Evolutionary conservation across 768 basidiomycete species (phyloP), one percentile per base, ranked within the genome.

Genomic region (Mycena epipterygia): DNA sequence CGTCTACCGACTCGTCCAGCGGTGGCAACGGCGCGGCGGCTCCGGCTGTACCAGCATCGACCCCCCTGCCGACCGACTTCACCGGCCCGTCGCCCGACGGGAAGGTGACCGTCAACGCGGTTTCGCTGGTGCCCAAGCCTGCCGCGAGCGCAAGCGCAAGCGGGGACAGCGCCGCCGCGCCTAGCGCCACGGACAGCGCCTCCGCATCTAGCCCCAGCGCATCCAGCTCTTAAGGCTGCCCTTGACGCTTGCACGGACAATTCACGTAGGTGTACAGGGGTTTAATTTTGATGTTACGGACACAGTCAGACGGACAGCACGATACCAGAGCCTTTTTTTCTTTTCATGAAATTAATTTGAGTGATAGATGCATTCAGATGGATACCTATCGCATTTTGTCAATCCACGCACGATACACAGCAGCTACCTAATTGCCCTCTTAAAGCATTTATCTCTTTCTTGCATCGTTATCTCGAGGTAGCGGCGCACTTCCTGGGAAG

Each of bases 101-200:
- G 30, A 71, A 76, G 35, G 78, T 86, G 64, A 82, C 79, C 66
- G 86, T 89, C 59, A 77, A 84, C 53, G 90, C 90, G 17, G 85
- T 88, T 85, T 76, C 72, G 17, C 74, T 59, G 60, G 64, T 83
- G 41, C 67, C 66, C 29, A 53, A 30, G n/a, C 60, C 63, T 30
- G 60, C 37, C 21, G 27, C 37, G 1, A 60, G 32, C 42, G 42
- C 67, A 6, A 49, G 42, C n/a, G 44, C 67, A 14, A 14, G 8
- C 35, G 14, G 49, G 23, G 35, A 37, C 35, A 62, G 61, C 30
- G 55, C 68, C 16, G 33, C 35, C 49, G 17, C 61, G 37, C 57
- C 67, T n/a, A n/a, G 32, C 59, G 46, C 23, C 55, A 67, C 65
- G 57, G 66, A 68, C 13, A 67, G 59, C 30, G 66, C 64, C 25